These are phyloP conservation scores for Erysimum cheiri DNA, from an alignment of 441 rosid genomes.

Conservation along the genomic window DNA sequence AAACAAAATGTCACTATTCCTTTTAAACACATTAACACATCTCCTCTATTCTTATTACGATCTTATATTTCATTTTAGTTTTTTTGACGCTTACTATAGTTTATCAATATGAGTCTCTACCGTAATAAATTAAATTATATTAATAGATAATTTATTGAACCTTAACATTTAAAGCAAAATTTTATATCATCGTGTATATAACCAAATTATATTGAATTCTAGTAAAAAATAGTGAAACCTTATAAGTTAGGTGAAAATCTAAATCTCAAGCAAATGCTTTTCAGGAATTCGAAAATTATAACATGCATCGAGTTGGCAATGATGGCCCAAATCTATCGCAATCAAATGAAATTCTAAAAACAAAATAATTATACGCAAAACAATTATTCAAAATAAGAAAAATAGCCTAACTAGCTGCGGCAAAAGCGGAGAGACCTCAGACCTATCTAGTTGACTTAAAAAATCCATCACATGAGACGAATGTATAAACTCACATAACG, in stretches of 20 bases:
- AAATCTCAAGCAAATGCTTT: neutral
- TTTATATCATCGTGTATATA: neutral
- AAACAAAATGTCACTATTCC: too few relatives aligned
- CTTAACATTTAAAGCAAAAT: neutral
- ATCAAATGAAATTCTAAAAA: conserved; percentile 32
- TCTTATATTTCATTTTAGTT: too few relatives aligned
- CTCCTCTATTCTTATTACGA: too few relatives aligned
- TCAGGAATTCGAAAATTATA: conserved; percentile 24
- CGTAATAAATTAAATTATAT: too few relatives aligned
- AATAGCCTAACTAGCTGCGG: conserved; percentile 34
- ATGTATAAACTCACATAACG: neutral
- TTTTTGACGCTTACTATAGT: too few relatives aligned
- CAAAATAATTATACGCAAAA: conserved; percentile 29
- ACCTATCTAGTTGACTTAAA: neutral
- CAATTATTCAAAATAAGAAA: conserved; percentile 20
- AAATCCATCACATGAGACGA: conserved; percentile 12
- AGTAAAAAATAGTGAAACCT: neutral
- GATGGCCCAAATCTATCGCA: conserved; percentile 43
- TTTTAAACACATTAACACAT: too few relatives aligned
- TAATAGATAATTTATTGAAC: too few relatives aligned
- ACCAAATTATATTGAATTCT: neutral
- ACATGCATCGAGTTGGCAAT: conserved; percentile 41
- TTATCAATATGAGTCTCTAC: too few relatives aligned
- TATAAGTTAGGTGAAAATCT: conserved; percentile 25
- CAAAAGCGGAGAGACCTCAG: conserved; percentile 31